phyloP scores from a whole-genome alignment of 768 basidiomycete genomes.

The Tricholoma sp. region DNA sequence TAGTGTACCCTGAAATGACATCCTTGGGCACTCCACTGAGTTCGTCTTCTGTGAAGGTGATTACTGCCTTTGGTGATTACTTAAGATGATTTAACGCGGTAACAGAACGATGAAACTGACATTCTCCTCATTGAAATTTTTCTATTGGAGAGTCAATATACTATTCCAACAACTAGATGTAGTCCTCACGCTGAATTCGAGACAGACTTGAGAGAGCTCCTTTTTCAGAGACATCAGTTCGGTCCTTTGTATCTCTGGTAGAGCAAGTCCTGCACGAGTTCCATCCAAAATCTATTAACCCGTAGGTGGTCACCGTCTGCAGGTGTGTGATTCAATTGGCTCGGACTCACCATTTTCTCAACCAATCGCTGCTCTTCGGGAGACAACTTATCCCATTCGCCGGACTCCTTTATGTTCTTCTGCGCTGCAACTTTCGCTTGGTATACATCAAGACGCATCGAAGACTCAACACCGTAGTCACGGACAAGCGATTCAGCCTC shows the following conservation, averaged over 20 bases:
- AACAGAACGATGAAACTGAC: slow-evolving; percentile 28
- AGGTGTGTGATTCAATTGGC: background rate
- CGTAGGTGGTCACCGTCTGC: background rate
- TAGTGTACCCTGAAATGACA: slow-evolving; percentile 73
- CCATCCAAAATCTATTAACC: slow-evolving; percentile 58
- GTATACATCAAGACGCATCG: slow-evolving; percentile 81
- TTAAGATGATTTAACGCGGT: background rate
- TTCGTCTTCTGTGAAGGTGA: slow-evolving; percentile 67
- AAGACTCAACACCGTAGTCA: slow-evolving; percentile 69
- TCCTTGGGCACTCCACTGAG: slow-evolving; percentile 78
- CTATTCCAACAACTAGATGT: background rate
- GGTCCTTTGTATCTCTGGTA: slow-evolving; percentile 58
- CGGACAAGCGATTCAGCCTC: slow-evolving; percentile 66
- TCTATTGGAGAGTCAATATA: slow-evolving; percentile 32
- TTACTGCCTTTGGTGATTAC: slow-evolving; percentile 37
- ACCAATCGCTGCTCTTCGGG: slow-evolving; percentile 72
- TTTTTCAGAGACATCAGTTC: slow-evolving; percentile 64
- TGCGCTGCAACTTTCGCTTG: slow-evolving; percentile 65
- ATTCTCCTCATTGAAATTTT: slow-evolving; percentile 89
- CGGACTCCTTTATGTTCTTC: slow-evolving; percentile 60
- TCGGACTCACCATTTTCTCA: slow-evolving; percentile 57
- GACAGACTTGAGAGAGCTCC: slow-evolving; percentile 65
- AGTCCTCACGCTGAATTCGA: slow-evolving; percentile 70
- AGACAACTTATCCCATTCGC: slow-evolving; percentile 55
- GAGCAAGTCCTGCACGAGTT: slow-evolving; percentile 70